These are phyloP conservation scores for Sapria himalayana DNA, from an alignment of 345 rosid species.

Conservation along the genomic window DNA sequence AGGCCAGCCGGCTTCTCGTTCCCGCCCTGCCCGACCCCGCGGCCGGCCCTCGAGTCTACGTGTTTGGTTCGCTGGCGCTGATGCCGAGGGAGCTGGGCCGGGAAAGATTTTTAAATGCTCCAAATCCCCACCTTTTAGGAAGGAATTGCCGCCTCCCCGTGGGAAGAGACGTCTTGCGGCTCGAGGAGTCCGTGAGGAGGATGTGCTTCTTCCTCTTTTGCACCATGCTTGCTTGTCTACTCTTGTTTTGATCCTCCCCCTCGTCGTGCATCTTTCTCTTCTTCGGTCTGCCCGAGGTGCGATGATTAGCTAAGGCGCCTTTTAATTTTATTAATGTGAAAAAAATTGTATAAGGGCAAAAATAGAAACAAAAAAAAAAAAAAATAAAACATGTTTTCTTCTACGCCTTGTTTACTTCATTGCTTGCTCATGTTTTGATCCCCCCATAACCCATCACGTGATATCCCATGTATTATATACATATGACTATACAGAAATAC, in stretches of 20 bases:
- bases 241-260: slow-evolving; percentile 65
- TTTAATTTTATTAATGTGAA: too few relatives aligned
- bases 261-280: too few relatives aligned
- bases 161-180: slow-evolving; percentile 55
- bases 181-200: slow-evolving; percentile 51
- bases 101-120: slow-evolving; percentile 30
- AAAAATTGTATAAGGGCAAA: too few relatives aligned
- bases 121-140: slow-evolving; percentile 28
- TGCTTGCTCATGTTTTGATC: too few relatives aligned
- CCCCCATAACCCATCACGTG: too few relatives aligned
- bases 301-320: too few relatives aligned
- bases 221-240: slow-evolving; percentile 41
- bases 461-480: too few relatives aligned
- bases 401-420: too few relatives aligned
- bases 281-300: too few relatives aligned
- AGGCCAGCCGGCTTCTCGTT: slow-evolving; percentile 6
- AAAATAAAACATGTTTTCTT: too few relatives aligned
- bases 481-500: too few relatives aligned
- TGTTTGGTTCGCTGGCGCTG: slow-evolving; percentile 27
- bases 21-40: slow-evolving; percentile 9
- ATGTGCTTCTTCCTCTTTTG: slow-evolving; percentile 57
- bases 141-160: slow-evolving; percentile 34
- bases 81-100: slow-evolving; percentile 55
- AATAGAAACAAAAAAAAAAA: too few relatives aligned
- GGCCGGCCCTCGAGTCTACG: slow-evolving; percentile 14